Base-by-base conservation (phyloP, 192 early-diverging fungal genomes). In the Funneliformis mosseae region DNA sequence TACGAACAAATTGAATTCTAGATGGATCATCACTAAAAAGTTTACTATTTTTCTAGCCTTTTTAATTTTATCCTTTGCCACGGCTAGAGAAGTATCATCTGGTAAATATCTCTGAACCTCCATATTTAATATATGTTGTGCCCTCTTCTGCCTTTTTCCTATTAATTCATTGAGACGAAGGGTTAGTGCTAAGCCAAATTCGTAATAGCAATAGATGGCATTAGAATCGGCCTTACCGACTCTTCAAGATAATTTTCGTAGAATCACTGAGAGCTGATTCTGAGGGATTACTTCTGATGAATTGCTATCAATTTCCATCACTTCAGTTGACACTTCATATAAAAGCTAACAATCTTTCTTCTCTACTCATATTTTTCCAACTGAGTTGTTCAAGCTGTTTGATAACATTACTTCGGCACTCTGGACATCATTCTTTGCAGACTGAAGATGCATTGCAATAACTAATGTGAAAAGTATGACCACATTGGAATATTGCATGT, bases 401-500 rank as follows among this genome's bases (percentile, higher is more conserved):
- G 63, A 71, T 43, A 71, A 43, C 69, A 71, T 71, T 42, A 39
- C 28, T 43, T 21, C 8, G 21, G 41, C 69, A 71, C 69, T 41
- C 69, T 71, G 69, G 39, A 71, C 69, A 71, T 71, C 38, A 18
- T 71, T 71, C 69, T 71, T 71, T 71, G 69, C 69, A 33, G 69
- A 71, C 69, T 71, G 69, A 71, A 71, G 69, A 71, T 71, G 28
- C 69, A 71, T 71, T 42, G 9, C 69, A 71, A n/a, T n/a, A n/a
- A n/a, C n/a, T n/a, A n/a, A n/a, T n/a, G n/a, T n/a, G n/a, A n/a
- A n/a, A n/a, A n/a, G 69, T 71, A 71, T 71, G 39, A 71, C 69
- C 69, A 71, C 69, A 71, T 43, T 71, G 69, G 69, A 71, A 71
- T 39, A 71, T 71, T 39, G 39, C 69, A 71, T 71, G 69, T 71